Evolutionary conservation across 257 asterid genomes (phyloP).

Genomic region (Solanum paucissectum): DNA sequence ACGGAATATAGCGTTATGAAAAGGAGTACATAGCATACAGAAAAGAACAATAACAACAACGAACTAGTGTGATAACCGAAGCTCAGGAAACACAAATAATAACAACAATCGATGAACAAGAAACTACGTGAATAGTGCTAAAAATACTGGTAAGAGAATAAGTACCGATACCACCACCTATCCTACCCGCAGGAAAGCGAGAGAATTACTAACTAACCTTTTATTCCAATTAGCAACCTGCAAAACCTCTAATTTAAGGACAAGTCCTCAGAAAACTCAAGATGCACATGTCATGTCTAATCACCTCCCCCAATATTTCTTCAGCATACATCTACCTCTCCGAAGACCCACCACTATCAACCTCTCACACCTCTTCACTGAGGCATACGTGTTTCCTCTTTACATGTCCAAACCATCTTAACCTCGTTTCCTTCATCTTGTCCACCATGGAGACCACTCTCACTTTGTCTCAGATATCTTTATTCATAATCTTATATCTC

Average conservation of each 20-base stretch:
- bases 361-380: neutral
- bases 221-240: neutral
- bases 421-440: neutral
- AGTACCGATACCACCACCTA: neutral
- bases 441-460: neutral
- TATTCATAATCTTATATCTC: neutral
- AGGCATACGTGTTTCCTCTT: neutral
- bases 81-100: neutral
- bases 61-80: neutral
- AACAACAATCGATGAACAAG: neutral
- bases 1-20: neutral
- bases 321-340: neutral
- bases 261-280: neutral
- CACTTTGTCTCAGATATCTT: neutral
- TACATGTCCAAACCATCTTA: neutral
- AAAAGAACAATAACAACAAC: neutral
- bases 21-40: no score
- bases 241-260: neutral
- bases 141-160: neutral
- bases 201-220: neutral
- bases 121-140: neutral
- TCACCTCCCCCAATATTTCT: neutral
- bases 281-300: neutral
- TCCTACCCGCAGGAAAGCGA: neutral
- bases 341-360: neutral